Evolutionary conservation across 805 yeast genomes (phyloP), one percentile per base, ranked within the genome.

Genomic region (Candida coleopterorum): DNA sequence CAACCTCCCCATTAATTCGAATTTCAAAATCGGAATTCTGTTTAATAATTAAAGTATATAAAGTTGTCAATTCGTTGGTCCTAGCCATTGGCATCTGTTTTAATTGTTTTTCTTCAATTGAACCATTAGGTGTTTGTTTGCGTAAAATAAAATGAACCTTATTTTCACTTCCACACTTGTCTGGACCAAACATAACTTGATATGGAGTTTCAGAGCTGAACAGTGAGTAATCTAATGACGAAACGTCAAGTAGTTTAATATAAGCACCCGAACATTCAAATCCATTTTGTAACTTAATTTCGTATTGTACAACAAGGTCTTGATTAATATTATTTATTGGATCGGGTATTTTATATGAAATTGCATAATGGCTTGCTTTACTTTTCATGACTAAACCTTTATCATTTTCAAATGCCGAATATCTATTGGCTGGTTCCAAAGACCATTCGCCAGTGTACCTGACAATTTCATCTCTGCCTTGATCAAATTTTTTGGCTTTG

Each of bases 171-270:
- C 95, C 95, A 63, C 97, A 89, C 56, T 74, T 77, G 60, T 89
- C 97, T 29, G 97, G 97, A 15, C 97, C 97, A 64, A 89, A 89
- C 90, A 89, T 83, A 45, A 89, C 63, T 58, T 83, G 87, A 62
- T 82, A 86, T 2, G 88, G 85, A 3, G 94, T 72, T 18, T 70
- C 77, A 42, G 75, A 73, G 45, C 65, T 68, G 65, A 87, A 82
- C 41, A 75, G 74, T 26, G 59, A 55, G 24, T 62, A 66, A 38
- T 54, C 58, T 1, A 54, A 66, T 17, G 60, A 55, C 29, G 60
- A 43, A 6, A 37, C 39, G 30, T 77, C 67, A 38, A 89, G 60
- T 30, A 89, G 65, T 65, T 89, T 89, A 46, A 89, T 57, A 61
- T 88, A 89, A 1, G 94, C 90, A 38, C 97, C 97, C 33, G 95